Evolutionary conservation across 2,329 filamentous ascomycete genomes (phyloP).

Genomic region (Calonectria pseudoturangicola): DNA sequence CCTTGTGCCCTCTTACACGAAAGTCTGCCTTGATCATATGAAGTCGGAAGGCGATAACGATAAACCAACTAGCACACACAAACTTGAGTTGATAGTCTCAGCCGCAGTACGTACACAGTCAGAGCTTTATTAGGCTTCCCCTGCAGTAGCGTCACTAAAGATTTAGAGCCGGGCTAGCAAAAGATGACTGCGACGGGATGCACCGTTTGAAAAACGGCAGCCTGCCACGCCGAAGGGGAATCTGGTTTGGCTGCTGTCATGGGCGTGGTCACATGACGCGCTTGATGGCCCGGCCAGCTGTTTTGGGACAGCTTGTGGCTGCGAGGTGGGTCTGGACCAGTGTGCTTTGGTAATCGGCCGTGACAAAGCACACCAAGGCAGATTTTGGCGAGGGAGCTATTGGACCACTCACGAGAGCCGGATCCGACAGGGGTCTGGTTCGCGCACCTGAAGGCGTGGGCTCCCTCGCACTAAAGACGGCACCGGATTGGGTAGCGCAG

Average conservation of each 20-base stretch:
- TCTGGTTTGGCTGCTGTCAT: not conserved
- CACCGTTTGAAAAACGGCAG: not conserved
- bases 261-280: slow-evolving; percentile 12
- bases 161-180: not conserved
- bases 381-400: slow-evolving; percentile 8
- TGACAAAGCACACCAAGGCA: slow-evolving; percentile 34
- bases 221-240: slow-evolving; percentile 16
- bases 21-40: not conserved
- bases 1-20: not conserved
- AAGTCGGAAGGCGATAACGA: not conserved
- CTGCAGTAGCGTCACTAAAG: slow-evolving; percentile 3
- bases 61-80: not conserved
- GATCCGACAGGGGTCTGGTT: slow-evolving; percentile 1
- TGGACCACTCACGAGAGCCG: not conserved
- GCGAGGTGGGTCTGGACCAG: not conserved
- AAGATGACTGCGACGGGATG: not conserved
- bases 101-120: not conserved
- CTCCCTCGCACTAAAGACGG: slow-evolving; percentile 45
- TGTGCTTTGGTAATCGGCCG: not conserved
- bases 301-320: slow-evolving; percentile 6
- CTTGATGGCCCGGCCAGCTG: not conserved
- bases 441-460: slow-evolving; percentile 34
- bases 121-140: not conserved
- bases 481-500: slow-evolving; percentile 6
- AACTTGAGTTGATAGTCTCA: not conserved